phyloP scores from a whole-genome alignment of 352 stramenopile species.

The Blastocystis sp. region DNA sequence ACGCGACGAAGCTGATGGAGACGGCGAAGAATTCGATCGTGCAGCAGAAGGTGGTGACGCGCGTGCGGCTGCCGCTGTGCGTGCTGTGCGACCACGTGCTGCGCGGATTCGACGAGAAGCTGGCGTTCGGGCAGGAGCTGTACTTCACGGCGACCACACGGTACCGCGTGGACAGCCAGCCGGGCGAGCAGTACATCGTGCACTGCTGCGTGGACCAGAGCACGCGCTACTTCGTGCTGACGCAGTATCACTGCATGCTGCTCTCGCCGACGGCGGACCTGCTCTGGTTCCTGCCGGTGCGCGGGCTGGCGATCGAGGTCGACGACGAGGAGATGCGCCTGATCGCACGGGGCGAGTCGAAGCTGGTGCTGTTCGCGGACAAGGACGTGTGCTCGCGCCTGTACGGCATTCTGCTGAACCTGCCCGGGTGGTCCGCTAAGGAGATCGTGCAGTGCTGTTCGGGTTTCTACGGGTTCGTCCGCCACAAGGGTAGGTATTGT shows the following conservation, averaged over 20 bases:
- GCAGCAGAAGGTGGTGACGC: not conserved
- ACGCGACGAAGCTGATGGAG: constrained; percentile 79
- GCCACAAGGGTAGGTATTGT: not conserved
- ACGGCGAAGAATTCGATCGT: constrained; percentile 74
- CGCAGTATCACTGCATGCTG: constrained; percentile 19
- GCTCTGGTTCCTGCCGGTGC: not conserved
- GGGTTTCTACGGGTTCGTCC: constrained; percentile 37
- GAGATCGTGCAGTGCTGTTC: constrained; percentile 51
- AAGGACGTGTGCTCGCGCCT: not conserved
- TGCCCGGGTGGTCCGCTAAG: constrained; percentile 23
- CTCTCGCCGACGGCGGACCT: not conserved
- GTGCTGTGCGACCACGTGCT: not conserved
- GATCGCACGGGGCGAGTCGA: not conserved
- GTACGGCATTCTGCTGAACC: constrained; percentile 61
- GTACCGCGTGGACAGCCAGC: not conserved
- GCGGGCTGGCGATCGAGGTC: not conserved
- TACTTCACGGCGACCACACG: not conserved
- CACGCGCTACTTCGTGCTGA: not conserved
- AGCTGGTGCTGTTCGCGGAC: constrained; percentile 9
- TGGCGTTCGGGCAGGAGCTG: constrained; percentile 18
- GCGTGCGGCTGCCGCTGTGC: constrained; percentile 20
- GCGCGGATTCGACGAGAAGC: constrained; percentile 12
- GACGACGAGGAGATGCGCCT: not conserved
- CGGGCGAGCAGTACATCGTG: constrained; percentile 58
- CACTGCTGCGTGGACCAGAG: not conserved